Evolutionary conservation across 2,329 filamentous ascomycete genomes (phyloP).

Genomic region (Scolecobasidium constrictum): DNA sequence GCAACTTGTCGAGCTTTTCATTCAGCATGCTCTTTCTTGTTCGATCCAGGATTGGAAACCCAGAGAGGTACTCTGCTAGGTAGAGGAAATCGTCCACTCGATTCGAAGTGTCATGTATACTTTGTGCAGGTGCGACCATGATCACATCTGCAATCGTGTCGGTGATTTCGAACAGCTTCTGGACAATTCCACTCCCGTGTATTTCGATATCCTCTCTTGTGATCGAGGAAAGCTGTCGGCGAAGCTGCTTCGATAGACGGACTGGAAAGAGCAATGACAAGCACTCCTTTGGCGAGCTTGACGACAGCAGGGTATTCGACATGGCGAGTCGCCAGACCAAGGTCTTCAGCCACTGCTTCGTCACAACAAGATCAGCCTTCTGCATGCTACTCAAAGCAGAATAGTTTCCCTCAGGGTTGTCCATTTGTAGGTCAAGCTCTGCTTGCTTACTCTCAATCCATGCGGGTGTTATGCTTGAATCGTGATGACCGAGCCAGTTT

Average conservation of each 20-base stretch:
- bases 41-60: conserved; percentile 34
- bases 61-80: conserved; percentile 39
- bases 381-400: conserved; percentile 31
- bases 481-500: conserved; percentile 31
- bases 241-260: conserved; percentile 32
- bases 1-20: conserved; percentile 29
- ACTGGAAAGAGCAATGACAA: conserved; percentile 35
- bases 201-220: conserved; percentile 38
- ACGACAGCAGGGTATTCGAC: conserved; percentile 34
- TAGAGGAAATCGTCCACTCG: conserved; percentile 45
- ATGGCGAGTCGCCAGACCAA: conserved; percentile 40
- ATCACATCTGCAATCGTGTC: conserved; percentile 49
- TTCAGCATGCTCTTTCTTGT: conserved; percentile 34
- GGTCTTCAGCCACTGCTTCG: conserved; percentile 38
- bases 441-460: conserved; percentile 37
- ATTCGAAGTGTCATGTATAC: conserved; percentile 31
- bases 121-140: conserved; percentile 37
- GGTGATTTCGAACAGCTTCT: conserved; percentile 50
- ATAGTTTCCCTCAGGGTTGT: conserved; percentile 15
- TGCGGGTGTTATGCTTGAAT: conserved; percentile 23
- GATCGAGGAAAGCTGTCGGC: conserved; percentile 30
- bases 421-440: conserved; percentile 25
- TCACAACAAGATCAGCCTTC: conserved; percentile 39
- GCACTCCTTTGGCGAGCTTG: conserved; percentile 13
- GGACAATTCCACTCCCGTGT: conserved; percentile 45